Base-by-base conservation (phyloP, 192 early-diverging fungal genomes). In the Neocallimastix lanati region DNA sequence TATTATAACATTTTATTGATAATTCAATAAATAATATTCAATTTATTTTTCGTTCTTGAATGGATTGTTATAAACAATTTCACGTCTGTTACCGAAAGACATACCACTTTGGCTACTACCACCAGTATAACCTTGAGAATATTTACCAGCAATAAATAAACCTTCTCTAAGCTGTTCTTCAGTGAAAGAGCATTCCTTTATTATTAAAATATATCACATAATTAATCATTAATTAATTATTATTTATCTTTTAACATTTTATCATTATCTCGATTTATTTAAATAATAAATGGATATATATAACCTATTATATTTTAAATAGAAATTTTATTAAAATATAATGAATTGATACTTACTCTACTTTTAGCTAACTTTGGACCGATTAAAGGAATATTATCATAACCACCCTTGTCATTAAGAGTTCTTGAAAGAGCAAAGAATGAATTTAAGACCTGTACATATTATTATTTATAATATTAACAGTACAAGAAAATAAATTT, bases 71-170 rank as follows among this genome's bases (percentile, higher is more conserved):
- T 50, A 50, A 21, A 18, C 21, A 50, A 85, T 79, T 76, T 85
- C 80, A 12, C 84, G 67, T 78, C 84, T 29, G 11, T 67, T 76
- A 16, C 82, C 84, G 27, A 79, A 84, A 29, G 81, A 67, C 80
- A 83, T 78, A n/a, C 84, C 84, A 28, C 40, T 33, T 37, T 80
- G 79, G 29, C 67, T 82, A 16, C 81, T 82, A 77, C 79, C 38
- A 76, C 79, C 38, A 79, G 77, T 77, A 18, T 79, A 36, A 29
- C 79, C 77, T 50, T 50, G 40, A 21, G 40, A 50, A 6, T 50
- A 50, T 50, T 50, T 50, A 50, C 40, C 40, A 50, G 40, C 40
- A 21, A 50, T 50, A 13, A 50, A 50, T 50, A 50, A 50, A 50
- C 40, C 40, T 50, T 50, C 40, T 50, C 40, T 50, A 50, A 50